Conservation (phyloP, 495 filamentous ascomycete genomes). For the Cercophora newfieldiana region DNA sequence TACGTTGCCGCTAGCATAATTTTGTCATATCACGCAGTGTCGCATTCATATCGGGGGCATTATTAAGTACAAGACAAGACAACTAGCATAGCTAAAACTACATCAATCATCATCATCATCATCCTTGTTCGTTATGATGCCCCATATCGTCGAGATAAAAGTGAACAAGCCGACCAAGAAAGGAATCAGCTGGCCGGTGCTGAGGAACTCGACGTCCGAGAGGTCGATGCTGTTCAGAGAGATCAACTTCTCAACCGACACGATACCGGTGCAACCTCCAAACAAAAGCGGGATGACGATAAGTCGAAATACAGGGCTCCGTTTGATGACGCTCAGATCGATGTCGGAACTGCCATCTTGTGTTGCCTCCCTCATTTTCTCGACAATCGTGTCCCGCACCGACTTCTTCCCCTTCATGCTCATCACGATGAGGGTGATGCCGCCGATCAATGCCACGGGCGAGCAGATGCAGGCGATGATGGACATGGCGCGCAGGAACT, state of each 20-base stretch:
- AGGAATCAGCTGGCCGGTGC: conserved; percentile 13
- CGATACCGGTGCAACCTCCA: conserved; percentile 1
- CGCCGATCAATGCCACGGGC: background rate
- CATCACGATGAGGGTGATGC: too few relatives aligned
- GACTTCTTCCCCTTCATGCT: too few relatives aligned
- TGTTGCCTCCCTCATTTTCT: too few relatives aligned
- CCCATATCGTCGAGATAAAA: conserved; percentile 1
- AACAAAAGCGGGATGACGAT: background rate
- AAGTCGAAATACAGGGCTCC: background rate
- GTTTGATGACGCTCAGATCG: background rate
- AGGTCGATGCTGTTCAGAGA: conserved; percentile 2
- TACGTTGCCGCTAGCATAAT: too few relatives aligned
- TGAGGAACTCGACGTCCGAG: background rate
- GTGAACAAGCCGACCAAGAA: conserved; percentile 8
- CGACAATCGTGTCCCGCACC: too few relatives aligned
- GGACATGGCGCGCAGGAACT: conserved; percentile 3
- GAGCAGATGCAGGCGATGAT: conserved; percentile 2
- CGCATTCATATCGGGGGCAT: too few relatives aligned
- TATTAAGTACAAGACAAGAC: too few relatives aligned
- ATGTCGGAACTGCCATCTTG: too few relatives aligned
- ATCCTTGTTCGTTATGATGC: background rate
- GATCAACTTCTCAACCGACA: background rate
- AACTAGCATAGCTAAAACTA: too few relatives aligned
- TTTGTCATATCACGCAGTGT: too few relatives aligned
- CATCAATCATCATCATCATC: too few relatives aligned